A percentile compares a stretch with the other conserved stretches of the same genome.
Evolutionary conservation across 257 asterid genomes (phyloP).

Genomic region (Solanum etuberosum): DNA sequence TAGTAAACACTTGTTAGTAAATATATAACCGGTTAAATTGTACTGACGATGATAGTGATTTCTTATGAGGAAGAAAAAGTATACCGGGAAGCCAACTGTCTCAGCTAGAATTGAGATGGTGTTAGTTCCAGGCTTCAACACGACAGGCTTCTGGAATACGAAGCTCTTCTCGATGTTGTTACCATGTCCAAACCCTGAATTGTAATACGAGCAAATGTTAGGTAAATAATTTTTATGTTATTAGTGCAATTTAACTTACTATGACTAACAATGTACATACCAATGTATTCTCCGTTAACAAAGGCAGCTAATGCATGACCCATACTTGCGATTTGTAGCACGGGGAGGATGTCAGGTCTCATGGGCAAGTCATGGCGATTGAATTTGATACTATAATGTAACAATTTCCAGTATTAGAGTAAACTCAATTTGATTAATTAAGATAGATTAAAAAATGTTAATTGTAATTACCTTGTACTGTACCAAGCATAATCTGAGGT

Average conservation of each 20-base stretch:
- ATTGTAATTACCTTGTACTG: slow-evolving; percentile 36
- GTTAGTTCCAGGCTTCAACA: slow-evolving; percentile 35
- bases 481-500: slow-evolving; percentile 66
- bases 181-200: slow-evolving; percentile 58
- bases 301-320: slow-evolving; percentile 62
- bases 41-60: not conserved
- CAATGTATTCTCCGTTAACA: slow-evolving; percentile 52
- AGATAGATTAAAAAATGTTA: not conserved
- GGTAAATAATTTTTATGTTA: not conserved
- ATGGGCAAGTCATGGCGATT: slow-evolving; percentile 49
- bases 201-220: slow-evolving; percentile 23
- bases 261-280: slow-evolving; percentile 5
- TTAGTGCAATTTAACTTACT: not conserved
- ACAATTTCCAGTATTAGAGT: not conserved
- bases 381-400: slow-evolving; percentile 25
- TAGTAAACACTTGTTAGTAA: not conserved
- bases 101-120: slow-evolving; percentile 40
- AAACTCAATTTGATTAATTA: not conserved
- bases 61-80: not conserved
- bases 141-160: slow-evolving; percentile 32
- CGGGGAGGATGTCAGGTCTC: slow-evolving; percentile 51
- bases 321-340: slow-evolving; percentile 54
- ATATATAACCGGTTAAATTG: no score
- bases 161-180: slow-evolving; percentile 57
- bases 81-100: slow-evolving; percentile 81